Evolutionary conservation across 805 yeast species (phyloP).

Genomic region (Saccharomycopsis malanga): DNA sequence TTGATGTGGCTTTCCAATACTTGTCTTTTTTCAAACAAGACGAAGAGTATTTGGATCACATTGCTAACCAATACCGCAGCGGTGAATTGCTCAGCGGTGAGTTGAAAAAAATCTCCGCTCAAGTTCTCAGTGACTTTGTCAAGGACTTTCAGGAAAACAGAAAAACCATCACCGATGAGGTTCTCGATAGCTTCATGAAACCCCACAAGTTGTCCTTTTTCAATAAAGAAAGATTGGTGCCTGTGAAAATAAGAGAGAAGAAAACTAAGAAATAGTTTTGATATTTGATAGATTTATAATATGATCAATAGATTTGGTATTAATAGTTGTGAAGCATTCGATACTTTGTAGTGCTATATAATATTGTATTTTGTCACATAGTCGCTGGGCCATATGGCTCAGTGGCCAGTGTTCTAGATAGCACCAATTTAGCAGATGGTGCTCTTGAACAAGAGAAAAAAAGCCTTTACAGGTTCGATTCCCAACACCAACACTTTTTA

Average conservation of each 20-base stretch:
- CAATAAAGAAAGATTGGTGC: constrained; percentile 61
- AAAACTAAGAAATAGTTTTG: constrained; percentile 28
- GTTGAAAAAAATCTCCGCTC: constrained; percentile 81
- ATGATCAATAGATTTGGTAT: too few species aligned
- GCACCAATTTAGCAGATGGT: too few species aligned
- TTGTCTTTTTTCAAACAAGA: constrained; percentile 84
- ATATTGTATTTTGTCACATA: too few species aligned
- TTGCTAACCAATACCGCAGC: constrained; percentile 57
- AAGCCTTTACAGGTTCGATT: too few species aligned
- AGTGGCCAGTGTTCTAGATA: too few species aligned
- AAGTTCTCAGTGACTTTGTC: constrained; percentile 72
- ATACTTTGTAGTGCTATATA: too few species aligned
- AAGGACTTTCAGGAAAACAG: constrained; percentile 77
- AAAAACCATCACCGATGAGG: constrained; percentile 52
- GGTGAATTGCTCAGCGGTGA: constrained; percentile 91
- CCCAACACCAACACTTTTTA: too few species aligned
- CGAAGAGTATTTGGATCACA: constrained; percentile 62
- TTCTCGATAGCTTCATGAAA: constrained; percentile 65
- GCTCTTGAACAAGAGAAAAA: too few species aligned
- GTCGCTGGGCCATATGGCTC: too few species aligned
- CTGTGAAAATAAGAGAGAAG: constrained; percentile 49
- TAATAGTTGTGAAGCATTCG: too few species aligned
- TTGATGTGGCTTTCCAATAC: constrained; percentile 93
- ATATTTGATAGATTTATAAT: too few species aligned
- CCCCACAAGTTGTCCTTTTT: constrained; percentile 81